Conservation (phyloP, 2,329 filamentous ascomycete species). For the Monascus ruber region DNA sequence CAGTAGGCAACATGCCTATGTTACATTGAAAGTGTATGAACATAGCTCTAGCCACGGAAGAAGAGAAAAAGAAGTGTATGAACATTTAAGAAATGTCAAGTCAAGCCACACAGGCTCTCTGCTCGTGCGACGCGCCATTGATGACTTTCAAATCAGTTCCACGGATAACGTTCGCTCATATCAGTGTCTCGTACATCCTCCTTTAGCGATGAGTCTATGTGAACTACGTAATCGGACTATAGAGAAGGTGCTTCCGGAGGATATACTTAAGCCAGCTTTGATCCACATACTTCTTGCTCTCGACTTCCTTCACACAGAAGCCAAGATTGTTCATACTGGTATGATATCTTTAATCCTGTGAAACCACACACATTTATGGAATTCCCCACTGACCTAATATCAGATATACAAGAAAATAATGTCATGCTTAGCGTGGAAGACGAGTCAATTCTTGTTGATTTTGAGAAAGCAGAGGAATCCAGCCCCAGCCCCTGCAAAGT, state of each 20-base stretch:
- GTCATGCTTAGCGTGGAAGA: constrained; percentile 16
- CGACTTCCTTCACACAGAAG: constrained; percentile 17
- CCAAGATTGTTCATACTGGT: constrained; percentile 16
- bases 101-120: constrained; percentile 7
- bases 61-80: background rate
- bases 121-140: constrained; percentile 9
- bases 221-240: constrained; percentile 5
- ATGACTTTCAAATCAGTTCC: constrained; percentile 11
- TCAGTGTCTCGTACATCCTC: constrained; percentile 14
- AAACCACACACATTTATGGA: background rate
- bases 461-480: constrained; percentile 11
- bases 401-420: constrained; percentile 19
- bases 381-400: background rate
- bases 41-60: background rate
- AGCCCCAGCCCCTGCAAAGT: constrained; percentile 14
- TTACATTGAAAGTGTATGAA: background rate
- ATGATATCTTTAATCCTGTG: background rate
- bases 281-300: constrained; percentile 13
- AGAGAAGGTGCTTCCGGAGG: constrained; percentile 7
- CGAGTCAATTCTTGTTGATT: constrained; percentile 13
- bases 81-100: constrained; percentile 6
- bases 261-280: constrained; percentile 11
- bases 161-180: constrained; percentile 2
- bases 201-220: constrained; percentile 12
- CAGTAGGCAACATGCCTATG: background rate